Conservation (phyloP, 2,329 filamentous ascomycete species). For the Fusarium subglutinans region DNA sequence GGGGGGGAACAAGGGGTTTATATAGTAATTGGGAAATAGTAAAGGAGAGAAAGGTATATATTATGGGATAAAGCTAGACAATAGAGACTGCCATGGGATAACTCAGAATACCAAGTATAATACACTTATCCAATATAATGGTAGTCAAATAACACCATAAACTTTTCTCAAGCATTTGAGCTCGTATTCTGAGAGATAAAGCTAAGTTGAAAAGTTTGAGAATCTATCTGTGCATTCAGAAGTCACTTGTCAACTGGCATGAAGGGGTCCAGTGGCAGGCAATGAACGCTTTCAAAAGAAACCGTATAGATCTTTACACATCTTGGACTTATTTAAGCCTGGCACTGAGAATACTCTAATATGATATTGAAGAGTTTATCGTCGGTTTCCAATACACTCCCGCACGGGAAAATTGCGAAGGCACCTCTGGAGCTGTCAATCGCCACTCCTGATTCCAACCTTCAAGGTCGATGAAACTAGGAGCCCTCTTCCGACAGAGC, state of each 20-base stretch:
- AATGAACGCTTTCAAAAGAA: background rate
- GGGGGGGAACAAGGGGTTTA: rapidly evolving
- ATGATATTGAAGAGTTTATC: background rate
- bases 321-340: background rate
- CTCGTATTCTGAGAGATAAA: too few species aligned
- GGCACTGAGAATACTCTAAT: background rate
- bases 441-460: background rate
- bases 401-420: background rate
- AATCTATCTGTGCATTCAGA: background rate
- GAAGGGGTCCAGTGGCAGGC: background rate
- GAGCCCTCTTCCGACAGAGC: background rate
- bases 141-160: rapidly evolving
- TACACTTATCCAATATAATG: background rate
- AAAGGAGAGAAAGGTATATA: background rate
- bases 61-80: too few species aligned
- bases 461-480: background rate
- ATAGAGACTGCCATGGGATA: background rate
- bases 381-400: background rate
- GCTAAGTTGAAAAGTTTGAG: background rate
- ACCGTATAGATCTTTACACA: rapidly evolving
- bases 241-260: too few species aligned
- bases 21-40: background rate
- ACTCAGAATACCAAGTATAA: background rate
- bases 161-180: rapidly evolving
- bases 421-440: background rate